phyloP scores from a whole-genome alignment of 2,329 filamentous ascomycete genomes.

The Tolypocladium nubicola region DNA sequence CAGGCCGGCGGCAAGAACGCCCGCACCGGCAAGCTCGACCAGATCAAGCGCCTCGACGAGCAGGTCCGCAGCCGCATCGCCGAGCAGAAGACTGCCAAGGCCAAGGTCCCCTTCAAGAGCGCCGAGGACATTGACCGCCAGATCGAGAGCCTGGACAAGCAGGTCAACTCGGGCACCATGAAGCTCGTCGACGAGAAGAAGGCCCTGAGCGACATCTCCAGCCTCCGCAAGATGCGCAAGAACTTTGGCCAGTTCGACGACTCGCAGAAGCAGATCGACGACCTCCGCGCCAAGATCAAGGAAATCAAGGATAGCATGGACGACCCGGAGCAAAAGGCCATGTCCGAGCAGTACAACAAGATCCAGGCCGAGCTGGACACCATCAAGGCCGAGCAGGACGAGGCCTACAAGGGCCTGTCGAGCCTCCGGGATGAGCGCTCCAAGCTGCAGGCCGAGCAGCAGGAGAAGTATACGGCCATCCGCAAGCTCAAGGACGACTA shows the following conservation, averaged over 20 bases:
- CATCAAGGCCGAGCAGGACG: constrained; percentile 88
- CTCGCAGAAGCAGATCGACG: constrained; percentile 79
- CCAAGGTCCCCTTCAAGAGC: constrained; percentile 75
- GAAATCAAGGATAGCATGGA: constrained; percentile 82
- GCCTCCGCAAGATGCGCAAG: constrained; percentile 81
- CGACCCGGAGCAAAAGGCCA: constrained; percentile 80
- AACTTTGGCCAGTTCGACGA: constrained; percentile 78
- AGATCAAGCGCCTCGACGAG: constrained; percentile 86
- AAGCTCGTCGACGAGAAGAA: constrained; percentile 98
- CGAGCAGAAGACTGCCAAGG: constrained; percentile 78
- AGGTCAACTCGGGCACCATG: constrained; percentile 84
- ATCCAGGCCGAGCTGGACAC: constrained; percentile 80
- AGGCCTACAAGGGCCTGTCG: constrained; percentile 80
- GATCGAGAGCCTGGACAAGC: constrained; percentile 69
- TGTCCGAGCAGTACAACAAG: constrained; percentile 76
- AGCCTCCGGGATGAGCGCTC: constrained; percentile 74
- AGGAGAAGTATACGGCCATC: constrained; percentile 73
- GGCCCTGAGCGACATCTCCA: constrained; percentile 72
- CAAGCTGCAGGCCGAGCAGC: constrained; percentile 74
- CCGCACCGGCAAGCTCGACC: constrained; percentile 68
- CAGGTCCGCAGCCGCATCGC: constrained; percentile 74
- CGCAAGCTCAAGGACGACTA: constrained; percentile 86
- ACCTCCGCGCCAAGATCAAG: constrained; percentile 77
- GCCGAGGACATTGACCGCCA: constrained; percentile 79
- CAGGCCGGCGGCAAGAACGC: constrained; percentile 81